These are phyloP conservation scores for Tremella yokohamensis DNA, from an alignment of 768 basidiomycete species.

Conservation along the genomic window DNA sequence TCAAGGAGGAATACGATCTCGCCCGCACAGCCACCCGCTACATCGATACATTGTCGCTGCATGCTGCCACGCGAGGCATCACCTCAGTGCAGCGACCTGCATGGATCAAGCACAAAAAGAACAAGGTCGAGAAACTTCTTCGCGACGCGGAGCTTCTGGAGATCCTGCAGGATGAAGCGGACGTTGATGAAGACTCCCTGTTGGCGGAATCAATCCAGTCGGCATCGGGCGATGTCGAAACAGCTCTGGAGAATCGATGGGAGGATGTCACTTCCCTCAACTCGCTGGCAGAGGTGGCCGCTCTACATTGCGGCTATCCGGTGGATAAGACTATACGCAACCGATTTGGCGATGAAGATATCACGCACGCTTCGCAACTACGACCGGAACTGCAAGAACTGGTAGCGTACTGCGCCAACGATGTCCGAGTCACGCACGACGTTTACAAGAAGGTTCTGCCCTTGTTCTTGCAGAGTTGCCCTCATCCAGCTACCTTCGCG, in stretches of 20 bases:
- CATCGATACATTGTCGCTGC: slow-evolving; percentile 90
- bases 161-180: slow-evolving; percentile 50
- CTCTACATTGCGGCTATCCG: slow-evolving; percentile 76
- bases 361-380: slow-evolving; percentile 66
- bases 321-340: slow-evolving; percentile 71
- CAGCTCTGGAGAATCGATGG: slow-evolving; percentile 66
- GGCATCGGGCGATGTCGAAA: slow-evolving; percentile 18
- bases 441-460: slow-evolving; percentile 77
- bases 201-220: slow-evolving; percentile 13
- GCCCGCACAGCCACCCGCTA: slow-evolving; percentile 69
- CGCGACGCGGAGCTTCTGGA: slow-evolving; percentile 52
- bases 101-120: slow-evolving; percentile 82
- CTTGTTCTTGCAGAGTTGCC: slow-evolving; percentile 74
- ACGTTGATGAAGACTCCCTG: slow-evolving; percentile 48
- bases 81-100: slow-evolving; percentile 90
- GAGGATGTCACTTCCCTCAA: slow-evolving; percentile 89
- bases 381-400: slow-evolving; percentile 66
- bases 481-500: slow-evolving; percentile 87
- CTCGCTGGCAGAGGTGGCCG: slow-evolving; percentile 86
- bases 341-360: slow-evolving; percentile 60
- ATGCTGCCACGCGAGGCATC: slow-evolving; percentile 89
- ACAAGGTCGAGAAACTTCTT: slow-evolving; percentile 57
- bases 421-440: slow-evolving; percentile 77
- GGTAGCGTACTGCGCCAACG: slow-evolving; percentile 76
- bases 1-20: slow-evolving; percentile 77